phyloP scores from a whole-genome alignment of 192 early-diverging fungal genomes.

The Backusella psychrophila region DNA sequence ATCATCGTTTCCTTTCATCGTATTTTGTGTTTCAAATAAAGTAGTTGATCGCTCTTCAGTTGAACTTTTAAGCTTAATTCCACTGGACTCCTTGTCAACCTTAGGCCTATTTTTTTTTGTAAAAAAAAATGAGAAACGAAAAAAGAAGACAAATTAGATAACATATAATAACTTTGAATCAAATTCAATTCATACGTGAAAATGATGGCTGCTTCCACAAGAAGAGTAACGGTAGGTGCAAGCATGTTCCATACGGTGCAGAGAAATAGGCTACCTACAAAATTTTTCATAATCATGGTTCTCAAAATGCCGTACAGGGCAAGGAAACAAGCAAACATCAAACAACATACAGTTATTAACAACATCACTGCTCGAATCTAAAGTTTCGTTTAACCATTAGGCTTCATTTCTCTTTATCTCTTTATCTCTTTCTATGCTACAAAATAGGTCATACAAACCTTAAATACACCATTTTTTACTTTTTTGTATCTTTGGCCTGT shows the following conservation, averaged over 20 bases:
- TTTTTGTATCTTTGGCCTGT: constrained; percentile 18
- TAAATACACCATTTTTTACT: constrained; percentile 25
- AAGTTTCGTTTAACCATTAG: not conserved
- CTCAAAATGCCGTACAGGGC: constrained; percentile 30
- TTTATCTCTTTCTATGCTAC: not conserved
- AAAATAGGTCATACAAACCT: not conserved
- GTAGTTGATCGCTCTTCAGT: not conserved
- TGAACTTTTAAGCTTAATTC: constrained; percentile 6
- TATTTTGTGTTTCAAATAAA: not conserved
- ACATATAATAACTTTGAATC: not conserved
- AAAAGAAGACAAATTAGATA: not conserved
- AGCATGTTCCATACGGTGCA: constrained; percentile 23
- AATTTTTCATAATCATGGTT: constrained; percentile 15
- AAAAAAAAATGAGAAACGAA: no score
- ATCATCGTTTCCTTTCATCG: not conserved
- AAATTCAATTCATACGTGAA: constrained; percentile 12
- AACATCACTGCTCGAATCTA: constrained; percentile 21
- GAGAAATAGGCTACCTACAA: constrained; percentile 10
- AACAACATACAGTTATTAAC: constrained; percentile 12
- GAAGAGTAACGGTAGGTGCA: not conserved
- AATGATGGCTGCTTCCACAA: constrained; percentile 22
- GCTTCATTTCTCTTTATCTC: not conserved
- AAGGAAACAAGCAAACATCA: constrained; percentile 24
- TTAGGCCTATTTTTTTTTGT: not conserved
- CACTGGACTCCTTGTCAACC: not conserved